Evolutionary conservation across 2,329 filamentous ascomycete species (phyloP), one percentile per base, ranked within the genome.

Genomic region (Pleochaeta shiraiana): DNA sequence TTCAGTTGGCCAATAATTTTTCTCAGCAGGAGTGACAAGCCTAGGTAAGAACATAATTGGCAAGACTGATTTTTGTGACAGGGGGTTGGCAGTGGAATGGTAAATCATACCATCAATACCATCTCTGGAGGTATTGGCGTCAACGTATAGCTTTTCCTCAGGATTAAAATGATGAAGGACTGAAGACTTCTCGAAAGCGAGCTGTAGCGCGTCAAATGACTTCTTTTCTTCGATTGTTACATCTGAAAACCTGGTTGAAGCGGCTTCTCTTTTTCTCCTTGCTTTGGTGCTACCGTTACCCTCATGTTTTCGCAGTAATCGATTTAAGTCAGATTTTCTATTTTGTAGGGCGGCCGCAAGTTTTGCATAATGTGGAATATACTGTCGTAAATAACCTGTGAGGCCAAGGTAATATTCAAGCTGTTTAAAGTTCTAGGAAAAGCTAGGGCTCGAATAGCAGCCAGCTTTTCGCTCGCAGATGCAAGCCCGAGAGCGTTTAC

Each of bases 361-460:
- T 24, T 31, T 28, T 57, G 21, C 53, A 21, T 31, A 57, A 24
- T 28, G 24, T 30, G 28, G 28, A 31, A 28, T 31, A 57, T 11
- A 57, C 9, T 57, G 21, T 31, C 53, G n/a, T 28, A 57, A 24
- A 28, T 31, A 57, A 16, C 24, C 21, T 6, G 53, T 57, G 11
- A 57, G 28, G 28, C 53, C 53, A 28, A 57, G 28, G 53, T 57
- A 57, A 31, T 28, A 57, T 57, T 57, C 53, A 28, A 57, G 28
- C 21, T 57, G 53, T 31, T 57, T 28, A 57, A 31, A 57, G 21
- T 57, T 57, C 53, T 57, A 31, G 53, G 53, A 57, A 28, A 57
- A 28, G 24, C 28, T 9, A 57, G 53, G 28, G 16, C 16, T 50
- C 7, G 16, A 24, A n/a, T 50, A 50, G 45, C 45, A 19, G 45